Evolutionary conservation across 2,329 filamentous ascomycete species (phyloP).

Genomic region (Apiospora saccharicola): DNA sequence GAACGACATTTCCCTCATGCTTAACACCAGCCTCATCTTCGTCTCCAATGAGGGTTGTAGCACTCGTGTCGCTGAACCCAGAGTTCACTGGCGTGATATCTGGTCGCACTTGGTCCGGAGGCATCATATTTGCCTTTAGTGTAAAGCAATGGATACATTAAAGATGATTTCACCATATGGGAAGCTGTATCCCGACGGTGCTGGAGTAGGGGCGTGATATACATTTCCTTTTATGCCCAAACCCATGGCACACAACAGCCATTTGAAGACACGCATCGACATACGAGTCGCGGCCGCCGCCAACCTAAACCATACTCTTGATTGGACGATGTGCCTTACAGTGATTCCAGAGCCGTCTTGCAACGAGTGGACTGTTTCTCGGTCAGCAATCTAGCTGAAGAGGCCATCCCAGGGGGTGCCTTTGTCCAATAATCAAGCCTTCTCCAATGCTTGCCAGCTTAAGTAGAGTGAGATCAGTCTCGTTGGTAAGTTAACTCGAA

Average conservation of each 20-base stretch:
- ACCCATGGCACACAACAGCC: too few species aligned
- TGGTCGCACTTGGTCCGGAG: neutral
- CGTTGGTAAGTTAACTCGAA: neutral
- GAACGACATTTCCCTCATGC: neutral
- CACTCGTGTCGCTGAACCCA: neutral
- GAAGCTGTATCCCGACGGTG: neutral
- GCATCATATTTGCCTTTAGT: neutral
- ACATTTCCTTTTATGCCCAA: neutral
- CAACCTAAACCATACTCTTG: neutral
- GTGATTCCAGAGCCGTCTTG: neutral
- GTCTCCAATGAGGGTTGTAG: neutral
- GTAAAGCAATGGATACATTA: neutral
- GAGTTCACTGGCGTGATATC: neutral
- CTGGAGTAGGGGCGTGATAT: neutral
- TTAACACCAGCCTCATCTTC: neutral
- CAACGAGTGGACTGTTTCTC: neutral
- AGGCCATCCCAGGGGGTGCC: neutral
- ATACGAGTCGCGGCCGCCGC: too few species aligned
- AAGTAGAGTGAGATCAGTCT: neutral
- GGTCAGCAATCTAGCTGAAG: neutral
- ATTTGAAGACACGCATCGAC: too few species aligned
- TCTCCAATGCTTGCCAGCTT: neutral
- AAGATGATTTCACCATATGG: fast-evolving
- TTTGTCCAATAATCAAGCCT: neutral
- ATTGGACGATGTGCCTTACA: neutral